Base-by-base conservation (phyloP, 2,329 filamentous ascomycete genomes). In the Onygenales sp. region DNA sequence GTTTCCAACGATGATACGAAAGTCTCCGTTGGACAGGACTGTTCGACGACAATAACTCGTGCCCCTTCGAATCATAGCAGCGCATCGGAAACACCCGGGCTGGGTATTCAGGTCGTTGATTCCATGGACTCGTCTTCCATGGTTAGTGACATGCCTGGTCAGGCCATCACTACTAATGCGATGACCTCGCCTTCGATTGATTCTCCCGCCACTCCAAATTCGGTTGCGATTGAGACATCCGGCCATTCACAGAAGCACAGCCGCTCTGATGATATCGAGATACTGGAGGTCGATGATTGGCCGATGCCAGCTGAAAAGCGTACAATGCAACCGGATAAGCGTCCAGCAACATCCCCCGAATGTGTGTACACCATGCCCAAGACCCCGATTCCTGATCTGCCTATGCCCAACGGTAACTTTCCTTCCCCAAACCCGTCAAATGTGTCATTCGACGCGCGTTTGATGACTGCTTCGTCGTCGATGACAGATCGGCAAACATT, bases 371-470 rank as follows among this genome's bases (percentile, higher is more conserved):
- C 60, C 44, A 66, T 70, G n/a, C 67, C 73, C 31, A 68, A 66
- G 32, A 66, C 73, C 42, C 68, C 72, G 5, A 69, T 67, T 13
- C 65, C 70, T 27, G 64, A 66, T 5, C 62, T 65, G 36, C 69
- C 68, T 32, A 63, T 66, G 9, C 66, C 67, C 7, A 70, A 70
- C 52, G 73, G 72, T 7, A 67, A 71, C 8, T 72, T 74, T 47
- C 73, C 74, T 2, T 76, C 73, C 41, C 74, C 74, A 1, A 72
- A 71, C 56, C 67, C 67, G 14, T 69, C 66, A n/a, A 63, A 65
- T 52, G 62, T 66, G 33, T 71, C 69, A 11, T 70, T 72, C 47
- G 72, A 76, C 56, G 66, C 64, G 43, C 73, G 72, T 13, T 67
- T 70, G 11, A 65, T 66, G 42, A 70, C 70, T 5, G 70, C 70